Evolutionary conservation across 2,329 filamentous ascomycete species (phyloP), one percentile per base, ranked within the genome.

Genomic region (Epicoccum nigrum): DNA sequence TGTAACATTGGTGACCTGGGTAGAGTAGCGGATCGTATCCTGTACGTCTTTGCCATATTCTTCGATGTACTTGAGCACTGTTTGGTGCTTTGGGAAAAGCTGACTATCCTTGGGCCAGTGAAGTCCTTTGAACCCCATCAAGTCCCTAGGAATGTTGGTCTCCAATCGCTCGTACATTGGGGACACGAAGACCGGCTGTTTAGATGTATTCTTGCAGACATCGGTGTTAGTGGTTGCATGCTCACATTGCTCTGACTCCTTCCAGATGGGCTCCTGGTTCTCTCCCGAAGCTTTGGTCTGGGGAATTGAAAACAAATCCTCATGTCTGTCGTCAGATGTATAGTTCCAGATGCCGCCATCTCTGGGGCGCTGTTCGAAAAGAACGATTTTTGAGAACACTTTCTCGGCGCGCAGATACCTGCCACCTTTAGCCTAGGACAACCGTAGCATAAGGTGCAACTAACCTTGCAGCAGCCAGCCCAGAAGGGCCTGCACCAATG

Each of bases 261-360:
- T 67, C 76, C 79, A 83, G 50, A 86, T 72, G 4, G 89, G 88
- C 48, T 81, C 78, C 56, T 92, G 88, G 1, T 82, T 78, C 19
- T 83, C 80, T 35, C 81, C 80, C 63, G 83, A 65, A 2, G 82
- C 82, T 20, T 83, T 81, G n/a, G 84, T 84, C 67, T 92, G 88
- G 7, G 92, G 91, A 30, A 93, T 63, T 1, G 64, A 57, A 37
- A 77, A 71, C 60, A 80, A 60, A 67, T 81, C 53, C 67, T 76
- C 59, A 61, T 81, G 55, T 69, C 78, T 65, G 35, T 74, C 47
- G 72, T 80, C 73, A 21, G 78, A 76, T 56, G 81, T 86, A 71
- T 95, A 92, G 65, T 91, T 88, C 93, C 93, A 97, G 8, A 94
- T 84, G 2, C 94, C 93, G 50, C 92, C 93, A 6, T 88, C 83